These are phyloP conservation scores for Ophidiomyces ophidiicola DNA, from an alignment of 2,329 filamentous ascomycete species.

Conservation along the genomic window DNA sequence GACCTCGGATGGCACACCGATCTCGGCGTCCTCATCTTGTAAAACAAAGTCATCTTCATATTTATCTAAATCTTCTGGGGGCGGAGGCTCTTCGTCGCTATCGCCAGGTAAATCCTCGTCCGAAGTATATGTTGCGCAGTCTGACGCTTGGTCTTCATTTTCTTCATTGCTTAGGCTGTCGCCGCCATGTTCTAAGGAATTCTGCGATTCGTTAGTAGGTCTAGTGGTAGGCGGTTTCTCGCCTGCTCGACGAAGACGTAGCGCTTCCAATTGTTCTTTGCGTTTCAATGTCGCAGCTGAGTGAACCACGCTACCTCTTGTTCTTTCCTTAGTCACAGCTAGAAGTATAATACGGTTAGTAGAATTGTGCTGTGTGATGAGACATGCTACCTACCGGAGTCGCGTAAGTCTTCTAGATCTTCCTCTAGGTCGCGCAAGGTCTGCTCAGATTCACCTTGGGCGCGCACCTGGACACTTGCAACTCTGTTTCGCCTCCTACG, in stretches of 20 bases:
- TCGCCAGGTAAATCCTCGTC: slow-evolving; percentile 17
- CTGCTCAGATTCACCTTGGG: slow-evolving; percentile 17
- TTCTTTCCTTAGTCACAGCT: slow-evolving; percentile 31
- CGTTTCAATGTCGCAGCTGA: slow-evolving; percentile 30
- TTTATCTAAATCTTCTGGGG: slow-evolving; percentile 38
- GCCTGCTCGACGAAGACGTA: slow-evolving; percentile 34
- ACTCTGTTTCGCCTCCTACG: slow-evolving; percentile 16
- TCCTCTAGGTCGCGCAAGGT: slow-evolving; percentile 34
- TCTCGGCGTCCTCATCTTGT: slow-evolving; percentile 44
- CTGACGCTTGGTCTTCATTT: slow-evolving; percentile 2
- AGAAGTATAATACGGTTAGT: slow-evolving; percentile 14
- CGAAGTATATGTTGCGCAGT: slow-evolving; percentile 1
- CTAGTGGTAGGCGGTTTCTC: slow-evolving; percentile 19
- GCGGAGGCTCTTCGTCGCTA: slow-evolving; percentile 24
- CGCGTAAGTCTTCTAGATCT: slow-evolving; percentile 35
- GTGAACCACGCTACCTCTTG: slow-evolving; percentile 30
- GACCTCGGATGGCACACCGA: slow-evolving; percentile 44
- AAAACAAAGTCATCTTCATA: slow-evolving; percentile 55
- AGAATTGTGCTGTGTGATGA: background rate
- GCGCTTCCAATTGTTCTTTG: slow-evolving; percentile 32
- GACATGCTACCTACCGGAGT: slow-evolving; percentile 27
- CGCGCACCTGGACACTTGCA: slow-evolving; percentile 11
- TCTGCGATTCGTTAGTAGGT: slow-evolving; percentile 18
- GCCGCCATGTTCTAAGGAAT: slow-evolving; percentile 13
- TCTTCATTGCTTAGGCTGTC: slow-evolving; percentile 13